These are phyloP conservation scores for Cynanchum wilfordii DNA, from an alignment of 257 asterid species.

Conservation along the genomic window DNA sequence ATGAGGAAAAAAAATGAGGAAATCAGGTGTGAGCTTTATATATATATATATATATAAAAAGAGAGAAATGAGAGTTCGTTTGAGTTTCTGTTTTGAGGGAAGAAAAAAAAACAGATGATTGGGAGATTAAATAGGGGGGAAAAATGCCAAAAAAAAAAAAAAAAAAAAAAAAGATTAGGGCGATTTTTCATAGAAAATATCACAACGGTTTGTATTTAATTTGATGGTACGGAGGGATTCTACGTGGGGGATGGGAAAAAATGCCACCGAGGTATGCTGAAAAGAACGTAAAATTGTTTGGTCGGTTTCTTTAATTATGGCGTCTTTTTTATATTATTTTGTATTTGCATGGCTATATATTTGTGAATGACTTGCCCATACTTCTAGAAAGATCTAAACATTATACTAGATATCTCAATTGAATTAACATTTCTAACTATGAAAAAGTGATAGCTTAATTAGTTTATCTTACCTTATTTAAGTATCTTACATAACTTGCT, in stretches of 20 bases:
- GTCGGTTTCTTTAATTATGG: neutral
- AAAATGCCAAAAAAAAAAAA: too few relatives aligned
- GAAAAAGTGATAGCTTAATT: too few relatives aligned
- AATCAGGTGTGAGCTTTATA: neutral
- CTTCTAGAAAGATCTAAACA: too few relatives aligned
- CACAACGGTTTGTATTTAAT: neutral
- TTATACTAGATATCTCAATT: too few relatives aligned
- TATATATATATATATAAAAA: too few relatives aligned
- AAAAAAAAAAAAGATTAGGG: neutral
- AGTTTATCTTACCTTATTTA: too few relatives aligned
- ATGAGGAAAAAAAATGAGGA: neutral
- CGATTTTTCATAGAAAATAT: conserved; percentile 20
- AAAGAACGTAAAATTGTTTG: neutral
- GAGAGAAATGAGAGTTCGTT: too few relatives aligned
- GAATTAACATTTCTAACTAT: too few relatives aligned
- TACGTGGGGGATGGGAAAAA: conserved; percentile 28
- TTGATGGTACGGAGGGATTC: conserved; percentile 14
- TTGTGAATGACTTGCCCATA: too few relatives aligned
- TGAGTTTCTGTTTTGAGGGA: conserved; percentile 2
- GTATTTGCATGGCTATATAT: too few relatives aligned
- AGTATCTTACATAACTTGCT: too few relatives aligned
- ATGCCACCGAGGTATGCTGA: neutral
- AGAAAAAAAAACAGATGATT: neutral
- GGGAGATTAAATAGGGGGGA: conserved; percentile 30
- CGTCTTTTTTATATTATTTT: neutral